Evolutionary conservation across 306 rosid genomes (phyloP), one percentile per base, ranked within the genome.

Genomic region (Lathyrus aphaca): DNA sequence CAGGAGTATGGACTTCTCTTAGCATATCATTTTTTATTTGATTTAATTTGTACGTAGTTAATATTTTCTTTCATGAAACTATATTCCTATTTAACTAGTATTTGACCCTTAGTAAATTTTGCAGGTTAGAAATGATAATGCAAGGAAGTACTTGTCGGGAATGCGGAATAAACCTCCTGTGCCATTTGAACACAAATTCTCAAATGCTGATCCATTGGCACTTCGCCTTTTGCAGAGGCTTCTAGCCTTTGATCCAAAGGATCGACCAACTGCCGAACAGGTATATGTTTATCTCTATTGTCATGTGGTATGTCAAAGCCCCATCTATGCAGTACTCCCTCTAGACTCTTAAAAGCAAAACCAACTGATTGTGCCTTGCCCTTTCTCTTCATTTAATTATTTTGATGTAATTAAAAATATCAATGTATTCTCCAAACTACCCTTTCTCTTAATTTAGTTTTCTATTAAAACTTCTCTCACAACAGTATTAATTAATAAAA

Each of bases 211-310:
- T 82, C 96, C 96, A 37, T 63, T 73, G 44, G 96, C 95, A 51
- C 78, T 87, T 44, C 69, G 71, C 44, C 81, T 92, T 19, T 68
- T 91, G 79, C 85, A 83, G 70, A 86, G 85, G 75, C 85, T 89
- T 40, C 63, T 92, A 64, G 90, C 96, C 16, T 92, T 92, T 81
- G 91, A 92, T 84, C 95, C 97, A 18, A 92, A 86, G 81, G 88
- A 92, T 72, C 84, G 97, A 45, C 96, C 88, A 12, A 87, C 97
- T n/a, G 96, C 95, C 8, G 87, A 78, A 78, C 86, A 92, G 90
- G 97, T 89, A 51, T 67, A 10, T 70, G 19, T 65, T 27, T 63
- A 18, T 69, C 59, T 40, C 54, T 13, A 12, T 17, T 49, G 43
- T 64, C 61, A 18, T 27, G 5, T 59, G 61, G 15, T 38, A 46